Evolutionary conservation across 2,329 filamentous ascomycete species (phyloP).

Genomic region (Sclerotiophoma versabilis): DNA sequence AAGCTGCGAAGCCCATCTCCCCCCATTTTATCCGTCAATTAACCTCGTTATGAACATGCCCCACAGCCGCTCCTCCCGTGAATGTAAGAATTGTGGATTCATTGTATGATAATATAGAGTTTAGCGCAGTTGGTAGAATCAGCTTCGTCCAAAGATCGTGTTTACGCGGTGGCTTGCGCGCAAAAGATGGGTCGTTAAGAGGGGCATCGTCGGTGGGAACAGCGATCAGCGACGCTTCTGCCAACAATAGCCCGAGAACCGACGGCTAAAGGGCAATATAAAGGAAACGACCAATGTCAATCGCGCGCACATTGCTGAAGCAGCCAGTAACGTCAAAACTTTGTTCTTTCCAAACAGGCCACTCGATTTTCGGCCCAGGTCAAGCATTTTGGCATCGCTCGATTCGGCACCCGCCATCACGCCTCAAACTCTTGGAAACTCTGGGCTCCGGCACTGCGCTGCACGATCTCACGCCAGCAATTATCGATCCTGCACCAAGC

Average conservation of each 20-base stretch:
- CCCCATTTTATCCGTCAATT: slow-evolving; percentile 17
- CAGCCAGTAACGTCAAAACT: slow-evolving; percentile 10
- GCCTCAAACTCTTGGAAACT: slow-evolving; percentile 8
- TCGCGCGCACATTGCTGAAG: slow-evolving; percentile 2
- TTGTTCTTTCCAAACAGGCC: not conserved
- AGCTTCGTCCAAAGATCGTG: not conserved
- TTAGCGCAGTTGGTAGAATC: not conserved
- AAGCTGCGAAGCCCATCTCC: not conserved
- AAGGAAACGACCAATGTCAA: slow-evolving; percentile 13
- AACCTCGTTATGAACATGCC: slow-evolving; percentile 2
- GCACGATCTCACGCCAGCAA: slow-evolving; percentile 6
- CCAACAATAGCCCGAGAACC: slow-evolving; percentile 13
- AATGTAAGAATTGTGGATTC: slow-evolving; percentile 8
- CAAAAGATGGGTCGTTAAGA: slow-evolving; percentile 5
- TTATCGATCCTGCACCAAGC: slow-evolving; percentile 3
- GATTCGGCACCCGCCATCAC: slow-evolving; percentile 3
- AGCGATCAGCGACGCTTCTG: slow-evolving; percentile 3
- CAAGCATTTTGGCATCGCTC: slow-evolving; percentile 17
- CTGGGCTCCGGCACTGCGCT: slow-evolving; percentile 7
- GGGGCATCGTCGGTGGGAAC: slow-evolving; percentile 1
- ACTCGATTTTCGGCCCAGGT: not conserved
- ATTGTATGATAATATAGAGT: not conserved
- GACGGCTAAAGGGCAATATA: slow-evolving; percentile 19
- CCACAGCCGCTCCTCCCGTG: slow-evolving; percentile 2
- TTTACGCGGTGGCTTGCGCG: slow-evolving; percentile 4